A percentile compares a stretch with the other conserved stretches of the same genome.
phyloP scores from a whole-genome alignment of 2,329 filamentous ascomycete species.

The Drechslerella stenobrocha region DNA sequence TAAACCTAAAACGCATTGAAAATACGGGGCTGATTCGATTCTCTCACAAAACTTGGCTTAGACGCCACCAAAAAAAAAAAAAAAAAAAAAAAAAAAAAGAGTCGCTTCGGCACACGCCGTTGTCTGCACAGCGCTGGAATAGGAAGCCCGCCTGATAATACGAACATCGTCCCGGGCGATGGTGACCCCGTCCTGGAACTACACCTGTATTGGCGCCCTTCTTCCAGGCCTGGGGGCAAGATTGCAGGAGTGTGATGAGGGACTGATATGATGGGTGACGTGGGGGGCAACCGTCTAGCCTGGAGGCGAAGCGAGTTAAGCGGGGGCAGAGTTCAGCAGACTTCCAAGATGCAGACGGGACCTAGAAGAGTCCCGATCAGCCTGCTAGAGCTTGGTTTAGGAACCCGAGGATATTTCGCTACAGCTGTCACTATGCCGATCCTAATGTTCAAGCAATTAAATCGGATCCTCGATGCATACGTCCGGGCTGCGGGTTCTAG shows the following conservation, averaged over 20 bases:
- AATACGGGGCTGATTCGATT: neutral
- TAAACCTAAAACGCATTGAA: neutral
- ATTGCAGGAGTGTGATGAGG: conserved; percentile 26
- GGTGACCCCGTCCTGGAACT: neutral
- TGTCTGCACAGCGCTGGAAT: neutral
- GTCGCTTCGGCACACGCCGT: neutral
- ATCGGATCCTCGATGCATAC: no score
- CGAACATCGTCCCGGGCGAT: neutral
- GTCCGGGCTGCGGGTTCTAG: no score
- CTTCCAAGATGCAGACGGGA: conserved; percentile 17
- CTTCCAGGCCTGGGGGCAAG: neutral
- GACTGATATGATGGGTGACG: neutral
- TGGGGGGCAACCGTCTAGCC: no score
- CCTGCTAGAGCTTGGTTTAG: no score
- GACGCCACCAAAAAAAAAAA: no score
- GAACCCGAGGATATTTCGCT: no score
- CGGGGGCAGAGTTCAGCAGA: conserved; percentile 20
- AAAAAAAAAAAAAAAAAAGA: no score
- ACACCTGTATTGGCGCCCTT: neutral
- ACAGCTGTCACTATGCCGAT: no score
- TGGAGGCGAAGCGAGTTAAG: neutral
- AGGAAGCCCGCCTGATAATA: conserved; percentile 2
- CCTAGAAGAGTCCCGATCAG: no score
- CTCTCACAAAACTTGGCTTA: neutral
- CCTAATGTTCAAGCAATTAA: no score